phyloP scores from a whole-genome alignment of 2,329 filamentous ascomycete species.

The Dactylellina haptotyla region DNA sequence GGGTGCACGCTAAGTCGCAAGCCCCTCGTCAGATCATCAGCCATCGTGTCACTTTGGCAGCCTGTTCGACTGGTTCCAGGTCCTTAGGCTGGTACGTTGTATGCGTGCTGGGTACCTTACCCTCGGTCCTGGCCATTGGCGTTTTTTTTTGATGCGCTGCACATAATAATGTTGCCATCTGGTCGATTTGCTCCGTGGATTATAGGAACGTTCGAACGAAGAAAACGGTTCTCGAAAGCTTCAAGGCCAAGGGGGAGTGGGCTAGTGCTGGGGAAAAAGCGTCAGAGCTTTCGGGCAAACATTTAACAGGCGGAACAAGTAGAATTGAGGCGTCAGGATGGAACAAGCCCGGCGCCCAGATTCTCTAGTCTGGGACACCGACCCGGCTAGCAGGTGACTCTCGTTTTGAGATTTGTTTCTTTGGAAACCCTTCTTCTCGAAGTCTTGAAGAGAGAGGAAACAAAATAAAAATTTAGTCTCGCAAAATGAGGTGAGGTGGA shows the following conservation, averaged over 20 bases:
- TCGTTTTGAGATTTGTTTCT: conserved; percentile 4
- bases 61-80: conserved; percentile 24
- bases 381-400: conserved; percentile 19
- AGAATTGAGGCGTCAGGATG: conserved; percentile 5
- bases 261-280: neutral
- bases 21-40: neutral
- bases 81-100: too few relatives aligned
- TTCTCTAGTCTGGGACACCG: too few relatives aligned
- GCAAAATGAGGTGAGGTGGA: conserved; percentile 11
- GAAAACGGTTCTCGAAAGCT: conserved; percentile 3
- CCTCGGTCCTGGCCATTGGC: conserved; percentile 11
- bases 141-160: conserved; percentile 9
- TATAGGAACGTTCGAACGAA: conserved; percentile 1
- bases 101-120: too few relatives aligned
- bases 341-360: neutral
- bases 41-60: conserved; percentile 22
- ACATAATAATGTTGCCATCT: conserved; percentile 10
- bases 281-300: too few relatives aligned
- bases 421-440: neutral
- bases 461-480: too few relatives aligned
- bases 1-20: conserved; percentile 25
- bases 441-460: conserved; percentile 2
- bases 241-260: too few relatives aligned
- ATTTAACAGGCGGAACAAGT: too few relatives aligned
- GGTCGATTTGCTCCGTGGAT: neutral